Evolutionary conservation across 1,284 basidiomycete genomes (phyloP).

Genomic region (Fistulinella staudtii): DNA sequence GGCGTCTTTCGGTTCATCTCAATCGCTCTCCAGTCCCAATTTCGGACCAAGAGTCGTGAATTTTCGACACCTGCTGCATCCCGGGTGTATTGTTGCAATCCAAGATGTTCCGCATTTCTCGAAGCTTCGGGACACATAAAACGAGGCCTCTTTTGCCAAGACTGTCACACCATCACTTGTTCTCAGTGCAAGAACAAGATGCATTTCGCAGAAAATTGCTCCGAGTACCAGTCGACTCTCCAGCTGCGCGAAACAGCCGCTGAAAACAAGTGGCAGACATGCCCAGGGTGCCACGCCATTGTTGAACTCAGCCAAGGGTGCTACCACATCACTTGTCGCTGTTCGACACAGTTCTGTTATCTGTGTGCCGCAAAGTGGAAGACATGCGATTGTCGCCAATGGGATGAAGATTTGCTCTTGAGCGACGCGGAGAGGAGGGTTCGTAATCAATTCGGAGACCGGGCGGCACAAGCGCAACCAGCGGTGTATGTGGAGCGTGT

Average conservation of each 20-base stretch:
- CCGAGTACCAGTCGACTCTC: slow-evolving; percentile 20
- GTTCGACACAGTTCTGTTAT: slow-evolving; percentile 43
- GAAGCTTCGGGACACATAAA: slow-evolving; percentile 20
- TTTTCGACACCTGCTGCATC: slow-evolving; percentile 29
- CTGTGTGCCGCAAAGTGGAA: slow-evolving; percentile 40
- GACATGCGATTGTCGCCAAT: slow-evolving; percentile 37
- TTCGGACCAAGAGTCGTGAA: slow-evolving; percentile 28
- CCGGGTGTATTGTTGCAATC: slow-evolving; percentile 42
- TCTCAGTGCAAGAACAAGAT: slow-evolving; percentile 30
- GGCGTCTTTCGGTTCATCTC: slow-evolving; percentile 30
- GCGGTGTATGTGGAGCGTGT: slow-evolving; percentile 17
- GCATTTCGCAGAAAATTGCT: slow-evolving; percentile 17
- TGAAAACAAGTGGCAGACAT: slow-evolving; percentile 38
- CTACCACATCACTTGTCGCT: slow-evolving; percentile 44
- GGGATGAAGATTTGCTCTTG: slow-evolving; percentile 38
- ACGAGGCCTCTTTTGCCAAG: slow-evolving; percentile 10
- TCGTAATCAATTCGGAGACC: slow-evolving; percentile 20
- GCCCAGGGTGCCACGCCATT: slow-evolving; percentile 40
- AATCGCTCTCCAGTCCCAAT: slow-evolving; percentile 17
- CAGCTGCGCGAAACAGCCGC: slow-evolving; percentile 32
- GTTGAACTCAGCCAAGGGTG: slow-evolving; percentile 42
- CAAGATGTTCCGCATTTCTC: slow-evolving; percentile 39
- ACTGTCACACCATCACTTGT: slow-evolving; percentile 33
- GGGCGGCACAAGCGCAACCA: slow-evolving; percentile 11
- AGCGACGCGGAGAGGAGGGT: slow-evolving; percentile 32